Evolutionary conservation across 331 rosid species (phyloP).

Genomic region (Acacia pycnantha): DNA sequence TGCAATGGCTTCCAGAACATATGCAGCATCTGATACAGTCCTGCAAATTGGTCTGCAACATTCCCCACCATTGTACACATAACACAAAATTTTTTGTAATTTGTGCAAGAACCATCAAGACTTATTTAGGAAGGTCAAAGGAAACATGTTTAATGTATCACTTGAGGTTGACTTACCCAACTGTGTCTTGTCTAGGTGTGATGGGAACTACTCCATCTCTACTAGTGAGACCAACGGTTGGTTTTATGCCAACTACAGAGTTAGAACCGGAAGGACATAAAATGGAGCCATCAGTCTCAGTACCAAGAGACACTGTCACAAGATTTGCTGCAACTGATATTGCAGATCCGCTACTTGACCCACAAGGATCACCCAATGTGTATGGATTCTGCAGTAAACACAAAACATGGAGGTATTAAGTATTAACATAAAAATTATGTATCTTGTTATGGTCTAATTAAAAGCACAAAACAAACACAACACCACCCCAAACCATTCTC

Average conservation of each 20-base stretch:
- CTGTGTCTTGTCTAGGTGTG: constrained; percentile 54
- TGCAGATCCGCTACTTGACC: constrained; percentile 64
- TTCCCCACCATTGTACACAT: not conserved
- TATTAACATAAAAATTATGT: not conserved
- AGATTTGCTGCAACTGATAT: constrained; percentile 68
- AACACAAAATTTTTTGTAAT: not conserved
- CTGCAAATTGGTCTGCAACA: constrained; percentile 61
- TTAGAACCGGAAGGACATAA: constrained; percentile 44
- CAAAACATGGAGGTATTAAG: not conserved
- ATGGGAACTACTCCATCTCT: constrained; percentile 60
- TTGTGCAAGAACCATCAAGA: not conserved
- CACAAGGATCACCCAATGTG: constrained; percentile 43
- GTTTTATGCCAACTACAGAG: constrained; percentile 62
- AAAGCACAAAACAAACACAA: not conserved
- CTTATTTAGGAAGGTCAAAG: not conserved
- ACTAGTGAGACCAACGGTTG: constrained; percentile 65
- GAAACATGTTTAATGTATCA: not conserved
- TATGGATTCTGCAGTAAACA: constrained; percentile 40
- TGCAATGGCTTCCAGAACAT: constrained; percentile 55
- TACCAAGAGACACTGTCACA: constrained; percentile 53
- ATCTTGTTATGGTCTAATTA: not conserved
- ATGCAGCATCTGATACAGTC: constrained; percentile 67
- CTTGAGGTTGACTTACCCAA: constrained; percentile 43
- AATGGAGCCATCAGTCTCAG: constrained; percentile 58
- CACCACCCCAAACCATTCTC: not conserved